phyloP scores from a whole-genome alignment of 2,329 filamentous ascomycete genomes.

The Aspergillus nomiae region DNA sequence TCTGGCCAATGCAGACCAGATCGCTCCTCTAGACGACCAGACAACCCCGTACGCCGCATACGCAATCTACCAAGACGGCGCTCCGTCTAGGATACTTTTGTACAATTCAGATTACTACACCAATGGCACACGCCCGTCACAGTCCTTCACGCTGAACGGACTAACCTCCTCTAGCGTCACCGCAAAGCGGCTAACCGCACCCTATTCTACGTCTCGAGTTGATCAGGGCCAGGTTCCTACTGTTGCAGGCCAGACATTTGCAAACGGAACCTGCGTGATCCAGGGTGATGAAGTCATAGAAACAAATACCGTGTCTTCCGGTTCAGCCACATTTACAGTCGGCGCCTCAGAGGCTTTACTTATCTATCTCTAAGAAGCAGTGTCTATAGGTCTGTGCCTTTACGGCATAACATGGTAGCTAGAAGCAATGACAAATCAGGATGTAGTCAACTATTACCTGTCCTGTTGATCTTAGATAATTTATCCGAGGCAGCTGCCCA shows the following conservation, averaged over 20 bases:
- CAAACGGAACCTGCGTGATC: slow-evolving; percentile 49
- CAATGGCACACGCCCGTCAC: slow-evolving; percentile 27
- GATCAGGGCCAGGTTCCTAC: slow-evolving; percentile 48
- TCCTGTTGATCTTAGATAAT: background rate
- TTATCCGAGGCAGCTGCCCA: background rate
- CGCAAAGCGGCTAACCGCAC: slow-evolving; percentile 50
- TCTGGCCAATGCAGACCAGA: slow-evolving; percentile 45
- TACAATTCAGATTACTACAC: slow-evolving; percentile 36
- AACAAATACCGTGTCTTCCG: slow-evolving; percentile 24
- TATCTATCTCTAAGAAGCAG: slow-evolving; percentile 42
- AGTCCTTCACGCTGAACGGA: slow-evolving; percentile 48
- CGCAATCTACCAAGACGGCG: slow-evolving; percentile 44
- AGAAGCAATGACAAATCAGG: background rate
- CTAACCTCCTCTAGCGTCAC: slow-evolving; percentile 38
- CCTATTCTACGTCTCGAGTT: slow-evolving; percentile 46
- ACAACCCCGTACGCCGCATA: slow-evolving; percentile 49
- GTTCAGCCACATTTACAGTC: slow-evolving; percentile 44
- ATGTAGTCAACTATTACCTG: background rate
- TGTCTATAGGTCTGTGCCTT: background rate
- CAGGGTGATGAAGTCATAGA: slow-evolving; percentile 36
- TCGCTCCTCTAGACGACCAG: slow-evolving; percentile 52
- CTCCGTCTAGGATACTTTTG: slow-evolving; percentile 45
- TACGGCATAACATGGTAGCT: background rate
- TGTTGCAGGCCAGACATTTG: slow-evolving; percentile 52
- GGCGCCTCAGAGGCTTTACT: slow-evolving; percentile 53